These are phyloP conservation scores for Podospora conica DNA, from an alignment of 495 filamentous ascomycete species.

Conservation along the genomic window DNA sequence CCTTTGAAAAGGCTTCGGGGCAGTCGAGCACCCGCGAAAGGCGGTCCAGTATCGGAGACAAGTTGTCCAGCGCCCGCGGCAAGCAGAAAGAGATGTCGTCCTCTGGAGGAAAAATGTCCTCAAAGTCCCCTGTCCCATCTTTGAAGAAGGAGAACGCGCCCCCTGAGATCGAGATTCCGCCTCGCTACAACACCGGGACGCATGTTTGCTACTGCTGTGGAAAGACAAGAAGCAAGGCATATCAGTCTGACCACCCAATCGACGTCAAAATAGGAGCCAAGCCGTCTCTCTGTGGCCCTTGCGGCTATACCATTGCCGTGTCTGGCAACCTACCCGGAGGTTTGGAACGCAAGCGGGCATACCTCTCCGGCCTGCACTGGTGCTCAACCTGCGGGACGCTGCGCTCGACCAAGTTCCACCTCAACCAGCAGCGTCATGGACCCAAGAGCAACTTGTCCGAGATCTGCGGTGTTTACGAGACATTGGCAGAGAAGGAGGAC, in stretches of 20 bases:
- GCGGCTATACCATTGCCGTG: not conserved
- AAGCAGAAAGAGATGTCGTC: not conserved
- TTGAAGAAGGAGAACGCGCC: not conserved
- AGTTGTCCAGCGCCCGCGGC: not conserved
- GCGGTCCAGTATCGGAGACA: not conserved
- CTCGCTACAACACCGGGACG: not conserved
- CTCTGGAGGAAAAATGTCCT: not conserved
- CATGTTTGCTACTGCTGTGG: not conserved
- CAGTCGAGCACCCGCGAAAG: not conserved
- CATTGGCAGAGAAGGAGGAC: not conserved
- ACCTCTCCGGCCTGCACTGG: not conserved
- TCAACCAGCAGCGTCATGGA: constrained; percentile 18
- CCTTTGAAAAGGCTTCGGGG: not conserved
- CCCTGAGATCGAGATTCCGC: not conserved
- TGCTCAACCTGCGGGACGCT: constrained; percentile 28
- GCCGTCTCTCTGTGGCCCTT: not conserved
- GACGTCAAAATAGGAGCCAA: not conserved
- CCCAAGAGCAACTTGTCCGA: not conserved
- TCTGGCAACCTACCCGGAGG: not conserved
- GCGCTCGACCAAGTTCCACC: constrained; percentile 21
- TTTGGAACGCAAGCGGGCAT: not conserved
- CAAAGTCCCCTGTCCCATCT: not conserved
- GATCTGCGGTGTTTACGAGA: not conserved
- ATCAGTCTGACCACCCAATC: not conserved
- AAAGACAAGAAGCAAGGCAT: not conserved